Evolutionary conservation across 495 filamentous ascomycete species (phyloP), one percentile per base, ranked within the genome.

Genomic region (Rostrohypoxylon terebratum): DNA sequence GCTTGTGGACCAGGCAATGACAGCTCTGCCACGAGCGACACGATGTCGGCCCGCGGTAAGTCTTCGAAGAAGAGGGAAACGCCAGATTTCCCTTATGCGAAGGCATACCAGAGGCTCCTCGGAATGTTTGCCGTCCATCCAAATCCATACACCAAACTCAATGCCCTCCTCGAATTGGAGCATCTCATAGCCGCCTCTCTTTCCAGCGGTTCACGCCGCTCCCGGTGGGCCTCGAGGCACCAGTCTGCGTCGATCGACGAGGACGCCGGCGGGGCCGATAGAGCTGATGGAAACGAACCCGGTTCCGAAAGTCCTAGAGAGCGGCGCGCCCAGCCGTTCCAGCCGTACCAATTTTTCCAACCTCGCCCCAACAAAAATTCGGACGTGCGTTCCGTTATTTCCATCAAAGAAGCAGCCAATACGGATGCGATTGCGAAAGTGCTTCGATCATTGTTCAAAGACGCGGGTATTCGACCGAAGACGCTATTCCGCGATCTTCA

Each of bases 401-500:
- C 74, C 70, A 82, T 75, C 63, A 77, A 47, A 64, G 82, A 69
- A 79, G 80, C 75, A 66, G 83, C 73, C 71, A 92, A 82, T 76
- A 88, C 87, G n/a, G 91, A 94, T 62, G 88, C 89, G 78, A 93
- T 97, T 23, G 90, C 94, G 33, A 89, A 92, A 51, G 87, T 94
- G 7, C 81, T 99, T 1, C 90, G 94, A 60, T 85, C 88, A 5
- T 87, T 99, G 14, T 93, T 99, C 79, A 87, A 90, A 45, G 88
- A 93, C 74, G 80, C 87, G 4, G 87, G 91, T 11, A 86, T 95
- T 63, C 91, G 96, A 48, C 95, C 96, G 0, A 93, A 91, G 80
- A 95, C 95, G 0, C 85, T 99, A 0, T 98, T 97, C 84, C 92
- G 96, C 28, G 96, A 99, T 77, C 82, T 99, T 8, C 96, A 99